Conservation (phyloP, 2,329 filamentous ascomycete species). For the Dryadomyces quercus-mongolicae region DNA sequence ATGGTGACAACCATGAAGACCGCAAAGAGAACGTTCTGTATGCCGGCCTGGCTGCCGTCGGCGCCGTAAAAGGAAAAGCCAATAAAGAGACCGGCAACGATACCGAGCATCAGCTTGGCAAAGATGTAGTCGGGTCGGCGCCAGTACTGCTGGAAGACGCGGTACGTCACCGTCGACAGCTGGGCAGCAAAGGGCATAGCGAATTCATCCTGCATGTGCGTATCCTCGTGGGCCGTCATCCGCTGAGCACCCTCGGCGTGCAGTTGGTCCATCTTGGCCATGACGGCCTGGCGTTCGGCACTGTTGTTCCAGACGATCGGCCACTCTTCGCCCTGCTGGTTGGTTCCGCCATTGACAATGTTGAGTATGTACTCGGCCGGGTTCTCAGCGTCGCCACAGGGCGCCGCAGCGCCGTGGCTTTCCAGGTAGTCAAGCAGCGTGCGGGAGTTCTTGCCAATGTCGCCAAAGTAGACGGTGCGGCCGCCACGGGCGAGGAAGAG, state of each 20-base stretch:
- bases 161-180: conserved; percentile 52
- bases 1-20: conserved; percentile 76
- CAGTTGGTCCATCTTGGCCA: conserved; percentile 44
- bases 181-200: conserved; percentile 63
- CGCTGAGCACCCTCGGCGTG: conserved; percentile 19
- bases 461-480: conserved; percentile 69
- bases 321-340: conserved; percentile 55
- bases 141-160: conserved; percentile 88
- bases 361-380: conserved; percentile 74
- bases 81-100: conserved; percentile 57
- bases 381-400: conserved; percentile 58
- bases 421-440: conserved; percentile 66
- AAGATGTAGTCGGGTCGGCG: conserved; percentile 81
- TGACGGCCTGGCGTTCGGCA: conserved; percentile 41
- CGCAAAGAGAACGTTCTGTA: conserved; percentile 76
- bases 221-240: conserved; percentile 23
- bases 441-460: conserved; percentile 54
- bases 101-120: conserved; percentile 60
- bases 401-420: conserved; percentile 48
- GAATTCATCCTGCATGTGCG: conserved; percentile 58
- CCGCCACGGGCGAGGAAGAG: conserved; percentile 68
- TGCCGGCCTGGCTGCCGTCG: conserved; percentile 57
- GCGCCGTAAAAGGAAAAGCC: conserved; percentile 70
- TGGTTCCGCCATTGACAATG: conserved; percentile 38
- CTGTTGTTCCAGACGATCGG: conserved; percentile 47